phyloP scores from a whole-genome alignment of 768 basidiomycete genomes.

The Fibroporia radiculosa region DNA sequence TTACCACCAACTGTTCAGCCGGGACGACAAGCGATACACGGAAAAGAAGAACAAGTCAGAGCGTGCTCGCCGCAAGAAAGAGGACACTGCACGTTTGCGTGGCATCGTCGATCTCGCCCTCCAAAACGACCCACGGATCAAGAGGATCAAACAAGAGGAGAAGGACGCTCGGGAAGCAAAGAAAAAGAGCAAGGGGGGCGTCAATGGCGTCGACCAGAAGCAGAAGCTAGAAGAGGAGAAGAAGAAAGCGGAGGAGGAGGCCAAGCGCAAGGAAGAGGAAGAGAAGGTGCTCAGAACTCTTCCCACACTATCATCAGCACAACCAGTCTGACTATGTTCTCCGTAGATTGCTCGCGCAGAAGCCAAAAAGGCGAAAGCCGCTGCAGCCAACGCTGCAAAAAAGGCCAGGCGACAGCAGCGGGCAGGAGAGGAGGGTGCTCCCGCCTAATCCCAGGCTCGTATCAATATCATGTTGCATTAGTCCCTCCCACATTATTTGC shows the following conservation, averaged over 20 bases:
- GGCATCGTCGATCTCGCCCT: constrained; percentile 82
- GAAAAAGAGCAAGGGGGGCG: constrained; percentile 51
- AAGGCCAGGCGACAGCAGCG: constrained; percentile 56
- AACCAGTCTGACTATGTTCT: not conserved
- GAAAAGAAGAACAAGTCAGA: constrained; percentile 99
- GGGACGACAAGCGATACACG: constrained; percentile 97
- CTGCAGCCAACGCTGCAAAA: constrained; percentile 85
- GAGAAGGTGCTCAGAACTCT: constrained; percentile 80
- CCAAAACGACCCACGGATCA: constrained; percentile 86
- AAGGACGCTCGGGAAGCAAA: constrained; percentile 92
- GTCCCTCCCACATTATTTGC: too few relatives aligned
- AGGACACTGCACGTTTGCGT: constrained; percentile 87
- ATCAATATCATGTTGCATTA: too few relatives aligned
- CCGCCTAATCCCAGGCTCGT: too few relatives aligned
- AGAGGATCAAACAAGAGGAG: constrained; percentile 92
- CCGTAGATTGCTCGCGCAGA: constrained; percentile 54
- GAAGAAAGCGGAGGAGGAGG: constrained; percentile 45
- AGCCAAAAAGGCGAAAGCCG: constrained; percentile 78
- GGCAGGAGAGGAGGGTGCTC: constrained; percentile 9
- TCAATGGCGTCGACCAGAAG: constrained; percentile 42
- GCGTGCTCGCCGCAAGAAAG: constrained; percentile 93
- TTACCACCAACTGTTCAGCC: constrained; percentile 52
- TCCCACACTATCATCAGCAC: too few relatives aligned
- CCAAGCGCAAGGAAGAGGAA: constrained; percentile 69
- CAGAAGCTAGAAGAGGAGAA: constrained; percentile 68